Percentiles rank a stretch among this genome's conserved stretches.
phyloP scores from a whole-genome alignment of 139 green algal species.

The Spirogloea muscicola region DNA sequence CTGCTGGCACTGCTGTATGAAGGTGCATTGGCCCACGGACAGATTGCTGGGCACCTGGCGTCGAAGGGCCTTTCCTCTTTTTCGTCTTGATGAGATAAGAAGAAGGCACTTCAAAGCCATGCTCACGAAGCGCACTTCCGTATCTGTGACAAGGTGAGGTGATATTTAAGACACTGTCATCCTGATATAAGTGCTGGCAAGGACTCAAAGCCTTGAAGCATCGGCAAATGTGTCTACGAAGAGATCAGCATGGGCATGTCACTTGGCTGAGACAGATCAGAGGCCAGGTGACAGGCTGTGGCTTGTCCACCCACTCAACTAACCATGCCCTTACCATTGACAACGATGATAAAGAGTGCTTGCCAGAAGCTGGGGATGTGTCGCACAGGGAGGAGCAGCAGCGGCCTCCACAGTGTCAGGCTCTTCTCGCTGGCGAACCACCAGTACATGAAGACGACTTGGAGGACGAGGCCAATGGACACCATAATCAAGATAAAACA shows the following conservation, averaged over 20 bases:
- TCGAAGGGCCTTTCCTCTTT: no score
- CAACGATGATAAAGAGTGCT: constrained; percentile 27
- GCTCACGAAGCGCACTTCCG: constrained; percentile 45
- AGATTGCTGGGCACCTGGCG: constrained; percentile 22
- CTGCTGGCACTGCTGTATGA: no score
- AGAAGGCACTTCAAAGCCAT: constrained; percentile 51
- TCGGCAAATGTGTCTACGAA: no score
- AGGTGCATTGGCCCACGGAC: no score
- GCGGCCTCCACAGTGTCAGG: constrained; percentile 30
- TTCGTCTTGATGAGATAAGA: not conserved
- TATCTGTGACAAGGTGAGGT: constrained; percentile 48
- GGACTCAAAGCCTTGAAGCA: no score
- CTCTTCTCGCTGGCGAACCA: constrained; percentile 8
- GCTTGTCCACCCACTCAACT: no score
- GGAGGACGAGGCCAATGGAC: not conserved
- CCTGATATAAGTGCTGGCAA: no score
- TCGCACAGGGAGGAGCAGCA: constrained; percentile 5
- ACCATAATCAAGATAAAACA: constrained; percentile 1
- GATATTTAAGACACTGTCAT: not conserved
- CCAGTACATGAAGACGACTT: constrained; percentile 28
- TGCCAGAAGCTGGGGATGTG: constrained; percentile 31
- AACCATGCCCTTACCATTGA: constrained; percentile 41
- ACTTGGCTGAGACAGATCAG: no score
- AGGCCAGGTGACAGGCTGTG: no score
- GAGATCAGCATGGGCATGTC: no score